Evolutionary conservation across 73 alveolate genomes (phyloP), one percentile per base, ranked within the genome.

Genomic region (Blepharisma japonicum): DNA sequence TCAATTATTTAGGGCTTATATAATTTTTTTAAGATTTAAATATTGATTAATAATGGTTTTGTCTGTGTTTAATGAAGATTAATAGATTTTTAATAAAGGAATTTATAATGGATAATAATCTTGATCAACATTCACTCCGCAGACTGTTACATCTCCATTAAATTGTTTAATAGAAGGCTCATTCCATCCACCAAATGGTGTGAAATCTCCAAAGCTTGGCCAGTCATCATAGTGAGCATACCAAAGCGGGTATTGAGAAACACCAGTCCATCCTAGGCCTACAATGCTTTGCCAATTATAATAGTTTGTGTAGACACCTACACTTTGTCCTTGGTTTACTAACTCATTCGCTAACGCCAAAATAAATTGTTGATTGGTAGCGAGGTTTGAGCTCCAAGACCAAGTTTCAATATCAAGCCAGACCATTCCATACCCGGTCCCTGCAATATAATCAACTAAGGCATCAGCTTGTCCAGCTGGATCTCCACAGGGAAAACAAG

Each of bases 341-440:
- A 83, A 66, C 20, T 87, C 90, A 46, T 51, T 45, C 11, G 87
- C 86, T 3, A 87, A 49, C n/a, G 68, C 85, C 25, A 68, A 39
- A 55, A 90, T 48, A 79, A 61, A 90, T 25, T 78, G 55, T 55
- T 92, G 83, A 78, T 90, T 90, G 18, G 87, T 74, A 68, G 81
- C 70, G 50, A 55, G 68, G 46, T 86, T 68, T 53, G 86, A 51
- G 18, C 68, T 20, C 68, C 68, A 53, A 23, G 86, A 77, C 71
- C 96, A 87, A 53, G 92, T 55, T 77, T 90, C 96, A 77, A 90
- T 87, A 72, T 90, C 96, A 83, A 90, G 55, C 96, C 96, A 90
- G 68, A 90, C 82, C 68, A 80, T 53, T 53, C 68, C 68, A 3
- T 53, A 53, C 3, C 18, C 18, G 23, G 18, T 14, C 18, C 23